phyloP scores from a whole-genome alignment of 2,329 filamentous ascomycete species.

The Blastomyces gilchristii region DNA sequence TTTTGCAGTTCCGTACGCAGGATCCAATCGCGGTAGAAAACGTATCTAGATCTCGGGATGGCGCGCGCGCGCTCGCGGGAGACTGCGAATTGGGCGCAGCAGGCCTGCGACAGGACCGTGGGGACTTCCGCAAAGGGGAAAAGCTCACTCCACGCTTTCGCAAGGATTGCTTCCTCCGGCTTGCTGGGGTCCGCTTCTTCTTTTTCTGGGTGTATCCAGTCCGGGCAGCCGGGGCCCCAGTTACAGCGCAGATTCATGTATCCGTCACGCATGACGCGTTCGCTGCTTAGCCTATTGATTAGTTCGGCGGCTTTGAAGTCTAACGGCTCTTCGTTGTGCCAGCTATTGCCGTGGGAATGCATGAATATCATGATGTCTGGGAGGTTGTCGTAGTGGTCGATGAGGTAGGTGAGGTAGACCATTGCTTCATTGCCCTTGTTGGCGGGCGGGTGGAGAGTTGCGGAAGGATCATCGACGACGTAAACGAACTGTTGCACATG shows the following conservation, averaged over 20 bases:
- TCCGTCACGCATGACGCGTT: slow-evolving; percentile 42
- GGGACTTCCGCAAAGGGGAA: slow-evolving; percentile 38
- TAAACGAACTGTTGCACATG: slow-evolving; percentile 40
- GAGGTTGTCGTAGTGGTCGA: slow-evolving; percentile 51
- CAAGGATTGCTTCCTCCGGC: slow-evolving; percentile 39
- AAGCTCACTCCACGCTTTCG: slow-evolving; percentile 39
- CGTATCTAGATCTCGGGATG: slow-evolving; percentile 44
- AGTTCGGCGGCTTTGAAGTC: slow-evolving; percentile 42
- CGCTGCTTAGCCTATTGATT: slow-evolving; percentile 42
- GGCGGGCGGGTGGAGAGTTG: slow-evolving; percentile 42
- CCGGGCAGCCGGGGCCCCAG: slow-evolving; percentile 49
- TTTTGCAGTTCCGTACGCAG: slow-evolving; percentile 47
- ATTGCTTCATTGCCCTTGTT: slow-evolving; percentile 56
- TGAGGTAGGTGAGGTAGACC: slow-evolving; percentile 52
- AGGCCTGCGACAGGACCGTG: slow-evolving; percentile 48
- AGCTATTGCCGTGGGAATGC: slow-evolving; percentile 47
- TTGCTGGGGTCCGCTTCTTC: slow-evolving; percentile 33
- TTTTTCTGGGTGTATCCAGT: slow-evolving; percentile 44
- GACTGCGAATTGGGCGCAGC: slow-evolving; percentile 55
- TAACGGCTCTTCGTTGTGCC: slow-evolving; percentile 51
- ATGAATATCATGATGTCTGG: slow-evolving; percentile 51
- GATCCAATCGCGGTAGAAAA: slow-evolving; percentile 52
- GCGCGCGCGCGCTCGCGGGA: slow-evolving; percentile 47
- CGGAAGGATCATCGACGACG: slow-evolving; percentile 42
- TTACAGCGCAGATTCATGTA: slow-evolving; percentile 53